A percentile compares a stretch with the other conserved stretches of the same genome.
Conservation (phyloP, 1,284 basidiomycete genomes). For the Testicularia cyperi region DNA sequence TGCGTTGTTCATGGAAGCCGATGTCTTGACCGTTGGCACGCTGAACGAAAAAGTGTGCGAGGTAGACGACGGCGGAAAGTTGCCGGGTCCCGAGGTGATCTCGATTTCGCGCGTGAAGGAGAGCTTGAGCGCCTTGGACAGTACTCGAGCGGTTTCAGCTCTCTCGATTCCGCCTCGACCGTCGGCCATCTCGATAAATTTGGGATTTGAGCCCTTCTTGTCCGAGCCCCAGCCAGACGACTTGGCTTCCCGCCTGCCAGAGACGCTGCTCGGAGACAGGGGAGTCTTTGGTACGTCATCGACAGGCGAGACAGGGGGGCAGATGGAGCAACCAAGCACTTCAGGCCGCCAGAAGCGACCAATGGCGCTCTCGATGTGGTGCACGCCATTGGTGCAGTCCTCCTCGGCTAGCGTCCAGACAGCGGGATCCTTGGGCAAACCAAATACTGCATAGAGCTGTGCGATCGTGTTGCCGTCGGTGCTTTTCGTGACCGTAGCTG, state of each 20-base stretch:
- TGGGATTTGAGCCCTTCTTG: constrained; percentile 48
- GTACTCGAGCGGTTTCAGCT: constrained; percentile 50
- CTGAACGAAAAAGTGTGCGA: constrained; percentile 87
- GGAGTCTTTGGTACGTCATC: constrained; percentile 11
- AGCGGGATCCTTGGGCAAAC: constrained; percentile 62
- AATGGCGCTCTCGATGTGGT: constrained; percentile 83
- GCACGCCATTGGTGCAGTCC: constrained; percentile 78
- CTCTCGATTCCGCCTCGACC: constrained; percentile 49
- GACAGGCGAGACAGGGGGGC: constrained; percentile 61
- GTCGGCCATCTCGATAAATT: constrained; percentile 56
- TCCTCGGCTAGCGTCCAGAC: constrained; percentile 88
- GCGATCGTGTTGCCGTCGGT: constrained; percentile 60
- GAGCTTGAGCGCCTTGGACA: constrained; percentile 63
- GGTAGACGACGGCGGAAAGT: constrained; percentile 67
- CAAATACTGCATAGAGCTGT: constrained; percentile 63
- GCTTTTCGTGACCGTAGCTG: constrained; percentile 6
- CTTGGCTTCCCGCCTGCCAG: constrained; percentile 26
- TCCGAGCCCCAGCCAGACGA: constrained; percentile 31
- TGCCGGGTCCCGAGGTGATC: constrained; percentile 63
- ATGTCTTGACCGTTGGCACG: constrained; percentile 48
- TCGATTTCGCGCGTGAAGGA: constrained; percentile 90
- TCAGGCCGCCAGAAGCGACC: constrained; percentile 92
- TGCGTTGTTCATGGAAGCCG: constrained; percentile 11
- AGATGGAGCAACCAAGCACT: constrained; percentile 64
- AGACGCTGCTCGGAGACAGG: constrained; percentile 6